These are phyloP conservation scores for Fraxinus excelsior DNA, from an alignment of 257 asterid genomes.

Conservation along the genomic window DNA sequence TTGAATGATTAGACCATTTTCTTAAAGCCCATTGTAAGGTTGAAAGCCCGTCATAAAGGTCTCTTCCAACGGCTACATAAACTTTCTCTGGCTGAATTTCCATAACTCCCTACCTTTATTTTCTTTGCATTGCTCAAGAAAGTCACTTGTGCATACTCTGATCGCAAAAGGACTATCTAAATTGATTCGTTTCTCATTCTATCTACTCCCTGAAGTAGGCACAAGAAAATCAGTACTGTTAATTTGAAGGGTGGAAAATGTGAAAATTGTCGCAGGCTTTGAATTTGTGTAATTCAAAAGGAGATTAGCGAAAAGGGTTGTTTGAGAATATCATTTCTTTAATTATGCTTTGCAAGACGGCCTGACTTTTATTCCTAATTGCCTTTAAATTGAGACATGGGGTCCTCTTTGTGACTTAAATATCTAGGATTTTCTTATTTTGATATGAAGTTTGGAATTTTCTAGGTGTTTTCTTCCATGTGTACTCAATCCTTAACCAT, in stretches of 20 bases:
- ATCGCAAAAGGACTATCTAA: too few species aligned
- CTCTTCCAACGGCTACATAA: slow-evolving; percentile 67
- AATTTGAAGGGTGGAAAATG: neutral
- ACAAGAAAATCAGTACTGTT: neutral
- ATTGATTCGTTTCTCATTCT: neutral
- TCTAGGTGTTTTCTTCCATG: neutral
- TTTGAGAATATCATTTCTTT: slow-evolving; percentile 27
- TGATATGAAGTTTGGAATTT: slow-evolving; percentile 21
- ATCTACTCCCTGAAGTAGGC: neutral
- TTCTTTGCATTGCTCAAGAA: neutral
- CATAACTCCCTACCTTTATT: slow-evolving; percentile 25
- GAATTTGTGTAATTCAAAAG: slow-evolving; percentile 31
- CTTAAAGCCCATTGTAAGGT: slow-evolving; percentile 60
- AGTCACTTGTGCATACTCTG: too few species aligned
- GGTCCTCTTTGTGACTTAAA: neutral
- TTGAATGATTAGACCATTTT: slow-evolving; percentile 46
- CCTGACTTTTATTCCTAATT: slow-evolving; percentile 25
- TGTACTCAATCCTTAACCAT: neutral
- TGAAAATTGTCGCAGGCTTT: slow-evolving; percentile 15
- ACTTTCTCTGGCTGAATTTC: slow-evolving; percentile 44
- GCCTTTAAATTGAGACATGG: slow-evolving; percentile 19
- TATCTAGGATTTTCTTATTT: neutral
- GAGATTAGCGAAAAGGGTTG: slow-evolving; percentile 4
- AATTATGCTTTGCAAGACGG: slow-evolving; percentile 2
- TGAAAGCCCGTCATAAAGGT: slow-evolving; percentile 55